phyloP scores from a whole-genome alignment of 345 rosid species.

The Lepidium africanum region DNA sequence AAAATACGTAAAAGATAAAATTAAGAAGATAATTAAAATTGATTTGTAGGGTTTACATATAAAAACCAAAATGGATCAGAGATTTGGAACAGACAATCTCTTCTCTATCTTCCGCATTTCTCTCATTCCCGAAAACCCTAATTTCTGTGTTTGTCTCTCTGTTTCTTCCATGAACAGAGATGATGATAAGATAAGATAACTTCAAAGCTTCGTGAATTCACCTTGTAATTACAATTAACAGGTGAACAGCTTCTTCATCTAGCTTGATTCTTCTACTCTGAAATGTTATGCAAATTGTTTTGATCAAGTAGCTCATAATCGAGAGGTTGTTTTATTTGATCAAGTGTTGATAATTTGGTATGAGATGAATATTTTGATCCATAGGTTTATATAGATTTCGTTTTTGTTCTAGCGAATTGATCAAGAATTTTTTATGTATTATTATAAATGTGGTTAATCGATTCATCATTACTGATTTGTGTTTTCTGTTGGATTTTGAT shows the following conservation, averaged over 20 bases:
- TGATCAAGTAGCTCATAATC: neutral
- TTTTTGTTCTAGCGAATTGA: neutral
- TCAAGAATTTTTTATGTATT: neutral
- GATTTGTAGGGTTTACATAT: constrained; percentile 29
- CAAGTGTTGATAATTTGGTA: neutral
- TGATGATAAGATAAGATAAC: constrained; percentile 17
- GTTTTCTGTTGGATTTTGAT: neutral
- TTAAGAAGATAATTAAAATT: constrained; percentile 7
- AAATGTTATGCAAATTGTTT: constrained; percentile 2
- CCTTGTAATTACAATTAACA: neutral
- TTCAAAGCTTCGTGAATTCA: constrained; percentile 1
- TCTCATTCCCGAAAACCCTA: constrained; percentile 23
- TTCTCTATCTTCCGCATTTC: constrained; percentile 3
- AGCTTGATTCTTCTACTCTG: neutral
- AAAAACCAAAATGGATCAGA: constrained; percentile 24
- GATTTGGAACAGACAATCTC: constrained; percentile 13
- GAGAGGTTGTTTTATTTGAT: neutral
- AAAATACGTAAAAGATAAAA: constrained; percentile 5
- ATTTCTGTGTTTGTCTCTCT: constrained; percentile 8
- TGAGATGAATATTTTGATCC: neutral
- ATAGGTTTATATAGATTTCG: neutral
- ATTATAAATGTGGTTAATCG: neutral
- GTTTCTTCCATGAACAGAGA: neutral
- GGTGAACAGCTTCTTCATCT: constrained; percentile 3
- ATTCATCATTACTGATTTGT: neutral